Percentiles rank a stretch among this genome's conserved stretches.
These are phyloP conservation scores for Alternaria sp. DNA, from an alignment of 2,329 filamentous ascomycete species.

Conservation along the genomic window DNA sequence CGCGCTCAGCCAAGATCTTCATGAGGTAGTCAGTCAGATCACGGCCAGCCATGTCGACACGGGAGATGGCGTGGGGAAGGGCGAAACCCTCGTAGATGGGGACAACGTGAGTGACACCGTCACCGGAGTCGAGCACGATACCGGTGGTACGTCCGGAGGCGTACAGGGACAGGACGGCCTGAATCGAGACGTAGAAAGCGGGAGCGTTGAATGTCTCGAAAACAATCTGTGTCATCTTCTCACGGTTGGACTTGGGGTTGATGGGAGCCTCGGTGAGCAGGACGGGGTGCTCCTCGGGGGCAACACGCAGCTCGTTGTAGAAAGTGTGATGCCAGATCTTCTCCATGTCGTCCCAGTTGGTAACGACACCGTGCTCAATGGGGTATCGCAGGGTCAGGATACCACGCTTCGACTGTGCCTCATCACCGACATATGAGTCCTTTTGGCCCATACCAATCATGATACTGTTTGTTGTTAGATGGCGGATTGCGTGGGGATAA, in stretches of 20 bases:
- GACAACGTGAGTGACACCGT: conserved; percentile 99
- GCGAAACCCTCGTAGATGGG: conserved; percentile 99
- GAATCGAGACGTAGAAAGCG: conserved; percentile 99
- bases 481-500: conserved; percentile 29
- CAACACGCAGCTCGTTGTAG: conserved; percentile 99
- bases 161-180: conserved; percentile 98
- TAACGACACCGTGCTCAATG: conserved; percentile 99
- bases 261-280: conserved; percentile 99
- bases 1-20: conserved; percentile 99
- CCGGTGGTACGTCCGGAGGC: conserved; percentile 99
- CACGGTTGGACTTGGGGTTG: conserved; percentile 99
- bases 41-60: conserved; percentile 99
- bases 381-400: conserved; percentile 99
- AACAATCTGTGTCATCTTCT: conserved; percentile 99
- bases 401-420: conserved; percentile 99
- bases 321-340: conserved; percentile 99
- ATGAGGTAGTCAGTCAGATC: conserved; percentile 99
- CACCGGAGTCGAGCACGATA: conserved; percentile 99
- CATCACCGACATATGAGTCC: conserved; percentile 99
- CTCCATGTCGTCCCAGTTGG: conserved; percentile 99
- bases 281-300: conserved; percentile 99
- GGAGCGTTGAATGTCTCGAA: conserved; percentile 99
- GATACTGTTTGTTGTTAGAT: conserved; percentile 73
- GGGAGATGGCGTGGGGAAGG: conserved; percentile 98
- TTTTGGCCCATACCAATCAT: conserved; percentile 99